Percentiles rank a stretch among this genome's conserved stretches.
These are phyloP conservation scores for Solanum chaucha DNA, from an alignment of 257 asterid genomes.

Conservation along the genomic window DNA sequence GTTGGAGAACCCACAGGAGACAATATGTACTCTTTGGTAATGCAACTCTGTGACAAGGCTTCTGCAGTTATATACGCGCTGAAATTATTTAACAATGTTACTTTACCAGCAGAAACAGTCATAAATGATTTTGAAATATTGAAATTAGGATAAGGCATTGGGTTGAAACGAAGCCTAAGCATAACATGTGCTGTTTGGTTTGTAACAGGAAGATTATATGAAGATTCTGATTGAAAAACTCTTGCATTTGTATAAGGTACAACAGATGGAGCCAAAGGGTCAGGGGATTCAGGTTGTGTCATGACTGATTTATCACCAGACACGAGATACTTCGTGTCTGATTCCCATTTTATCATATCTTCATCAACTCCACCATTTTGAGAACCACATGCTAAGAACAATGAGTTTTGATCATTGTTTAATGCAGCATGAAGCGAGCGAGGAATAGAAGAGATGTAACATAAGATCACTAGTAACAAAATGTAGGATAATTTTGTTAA, in stretches of 20 bases:
- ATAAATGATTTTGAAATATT: conserved; percentile 54
- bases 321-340: conserved; percentile 37
- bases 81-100: conserved; percentile 59
- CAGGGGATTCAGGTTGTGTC: conserved; percentile 41
- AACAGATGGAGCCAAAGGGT: conserved; percentile 52
- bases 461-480: neutral
- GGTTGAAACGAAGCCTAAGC: conserved; percentile 74
- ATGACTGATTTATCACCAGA: conserved; percentile 23
- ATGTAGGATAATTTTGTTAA: neutral
- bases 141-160: conserved; percentile 53
- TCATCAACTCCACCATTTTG: conserved; percentile 29
- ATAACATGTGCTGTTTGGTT: conserved; percentile 35
- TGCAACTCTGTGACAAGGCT: conserved; percentile 76
- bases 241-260: conserved; percentile 73
- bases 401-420: neutral
- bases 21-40: conserved; percentile 63
- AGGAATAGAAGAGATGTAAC: conserved; percentile 4
- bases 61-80: conserved; percentile 59
- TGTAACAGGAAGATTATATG: conserved; percentile 43
- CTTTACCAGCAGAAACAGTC: conserved; percentile 36
- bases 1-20: conserved; percentile 23
- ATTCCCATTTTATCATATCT: conserved; percentile 57
- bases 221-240: conserved; percentile 52
- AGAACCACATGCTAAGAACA: conserved; percentile 55
- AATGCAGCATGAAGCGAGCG: conserved; percentile 8